Base-by-base conservation (phyloP, 768 basidiomycete species). In the Suillus cothurnatus region DNA sequence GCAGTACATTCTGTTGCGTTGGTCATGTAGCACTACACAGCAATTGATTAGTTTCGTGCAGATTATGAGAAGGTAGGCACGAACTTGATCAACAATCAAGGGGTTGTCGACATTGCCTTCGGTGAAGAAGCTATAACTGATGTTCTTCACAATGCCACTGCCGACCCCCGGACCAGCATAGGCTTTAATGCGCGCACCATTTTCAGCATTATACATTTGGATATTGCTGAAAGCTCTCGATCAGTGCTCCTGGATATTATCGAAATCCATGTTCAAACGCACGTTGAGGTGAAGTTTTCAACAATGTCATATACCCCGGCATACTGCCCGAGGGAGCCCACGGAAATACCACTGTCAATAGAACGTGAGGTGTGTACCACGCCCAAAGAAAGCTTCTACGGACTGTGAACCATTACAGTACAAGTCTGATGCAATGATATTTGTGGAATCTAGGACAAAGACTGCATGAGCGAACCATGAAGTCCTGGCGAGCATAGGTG, bases 321-420 rank as follows among this genome's bases (percentile, higher is more conserved):
- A 61, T 77, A 81, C 71, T 84, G 82, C 11, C 82, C 83, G 2
- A 85, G 73, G 32, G 82, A 83, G 7, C 83, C 83, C 38, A 85
- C 82, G 34, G 82, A 83, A 69, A 84, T 80, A 56, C 84, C 83
- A 66, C 85, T 87, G 64, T 2, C 45, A n/a, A 38, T 19, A 41
- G 49, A 31, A 31, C 31, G n/a, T 49, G 38, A 62, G 21, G 41
- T 21, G 39, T 11, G 23, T 17, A 15, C 26, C 26, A 36, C 31
- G 26, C 8, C 17, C 21, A 45, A 31, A 17, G 23, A 38, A 17
- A 38, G 38, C 41, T 34, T 49, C 19, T 6, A 32, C 50, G 3
- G 68, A 86, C 84, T 86, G 85, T 32, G 84, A 82, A n/a, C 86
- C 85, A 45, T 82, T 86, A 70, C 88, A 90, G 65, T 82, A 76